Conservation (phyloP, 768 basidiomycete genomes). For the Collybia nuda region DNA sequence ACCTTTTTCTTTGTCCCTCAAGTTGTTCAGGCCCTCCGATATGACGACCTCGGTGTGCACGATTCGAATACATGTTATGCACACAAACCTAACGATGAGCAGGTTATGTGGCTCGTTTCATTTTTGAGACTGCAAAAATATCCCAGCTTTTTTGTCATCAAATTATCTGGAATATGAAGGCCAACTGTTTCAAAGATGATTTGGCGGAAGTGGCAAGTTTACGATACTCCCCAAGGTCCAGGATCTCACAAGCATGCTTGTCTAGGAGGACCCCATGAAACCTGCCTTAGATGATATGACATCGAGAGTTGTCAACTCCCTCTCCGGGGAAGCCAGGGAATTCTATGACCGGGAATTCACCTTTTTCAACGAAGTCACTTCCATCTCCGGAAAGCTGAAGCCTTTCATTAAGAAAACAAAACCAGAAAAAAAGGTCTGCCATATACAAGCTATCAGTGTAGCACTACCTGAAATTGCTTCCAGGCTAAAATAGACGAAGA, state of each 20-base stretch:
- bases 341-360: slow-evolving; percentile 96
- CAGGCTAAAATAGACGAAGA: slow-evolving; percentile 99
- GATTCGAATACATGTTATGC: neutral
- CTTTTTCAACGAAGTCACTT: slow-evolving; percentile 96
- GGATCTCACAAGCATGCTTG: neutral
- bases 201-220: slow-evolving; percentile 71
- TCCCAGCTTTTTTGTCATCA: slow-evolving; percentile 99
- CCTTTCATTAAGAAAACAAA: slow-evolving; percentile 95
- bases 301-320: slow-evolving; percentile 70
- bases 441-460: neutral
- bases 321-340: slow-evolving; percentile 83
- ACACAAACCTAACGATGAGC: neutral
- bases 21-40: slow-evolving; percentile 92
- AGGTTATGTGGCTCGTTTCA: slow-evolving; percentile 95
- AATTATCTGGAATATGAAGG: slow-evolving; percentile 99
- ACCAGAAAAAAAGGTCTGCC: slow-evolving; percentile 87
- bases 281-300: slow-evolving; percentile 90
- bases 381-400: slow-evolving; percentile 96
- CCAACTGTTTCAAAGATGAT: slow-evolving; percentile 95
- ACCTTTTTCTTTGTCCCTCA: slow-evolving; percentile 99
- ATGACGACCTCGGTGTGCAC: slow-evolving; percentile 78
- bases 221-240: neutral
- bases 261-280: slow-evolving; percentile 93
- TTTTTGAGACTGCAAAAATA: slow-evolving; percentile 96
- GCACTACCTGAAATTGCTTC: slow-evolving; percentile 6